These are phyloP conservation scores for Beta corolliflora DNA, from an alignment of 179 eudicot genomes.

Conservation along the genomic window DNA sequence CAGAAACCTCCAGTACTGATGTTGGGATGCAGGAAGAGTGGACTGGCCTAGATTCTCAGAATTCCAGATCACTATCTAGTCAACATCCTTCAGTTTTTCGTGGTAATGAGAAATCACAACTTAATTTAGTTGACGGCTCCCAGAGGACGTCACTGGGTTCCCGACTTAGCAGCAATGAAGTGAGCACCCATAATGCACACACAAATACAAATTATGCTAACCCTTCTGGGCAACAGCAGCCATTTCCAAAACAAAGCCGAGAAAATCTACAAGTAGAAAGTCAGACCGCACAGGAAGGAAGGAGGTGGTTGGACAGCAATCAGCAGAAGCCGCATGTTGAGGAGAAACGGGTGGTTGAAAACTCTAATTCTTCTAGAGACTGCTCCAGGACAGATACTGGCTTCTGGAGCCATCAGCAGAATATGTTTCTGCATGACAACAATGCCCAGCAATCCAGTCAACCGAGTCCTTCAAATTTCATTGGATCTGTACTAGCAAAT, in stretches of 20 bases:
- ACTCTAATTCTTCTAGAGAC: constrained; percentile 43
- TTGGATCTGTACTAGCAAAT: constrained; percentile 40
- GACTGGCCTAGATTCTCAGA: constrained; percentile 59
- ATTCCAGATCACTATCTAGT: constrained; percentile 39
- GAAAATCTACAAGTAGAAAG: constrained; percentile 39
- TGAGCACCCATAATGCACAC: constrained; percentile 30
- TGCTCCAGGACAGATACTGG: constrained; percentile 38
- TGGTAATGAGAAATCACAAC: constrained; percentile 40
- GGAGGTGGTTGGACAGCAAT: constrained; percentile 54
- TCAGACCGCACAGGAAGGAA: constrained; percentile 48
- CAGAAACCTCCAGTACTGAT: constrained; percentile 73
- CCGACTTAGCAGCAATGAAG: constrained; percentile 35
- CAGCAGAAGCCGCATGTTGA: constrained; percentile 44
- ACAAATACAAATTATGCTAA: constrained; percentile 24
- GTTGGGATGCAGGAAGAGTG: constrained; percentile 61
- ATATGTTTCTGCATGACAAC: constrained; percentile 29
- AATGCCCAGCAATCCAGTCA: constrained; percentile 35
- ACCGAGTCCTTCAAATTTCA: constrained; percentile 38
- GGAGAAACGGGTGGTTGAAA: constrained; percentile 44
- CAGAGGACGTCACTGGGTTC: constrained; percentile 41
- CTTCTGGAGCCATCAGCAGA: constrained; percentile 46
- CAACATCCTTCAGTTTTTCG: constrained; percentile 37
- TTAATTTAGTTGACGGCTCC: constrained; percentile 44
- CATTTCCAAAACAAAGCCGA: constrained; percentile 35
- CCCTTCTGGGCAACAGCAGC: constrained; percentile 44